Evolutionary conservation across 2,329 filamentous ascomycete genomes (phyloP).

Genomic region (Fusarium redolens): DNA sequence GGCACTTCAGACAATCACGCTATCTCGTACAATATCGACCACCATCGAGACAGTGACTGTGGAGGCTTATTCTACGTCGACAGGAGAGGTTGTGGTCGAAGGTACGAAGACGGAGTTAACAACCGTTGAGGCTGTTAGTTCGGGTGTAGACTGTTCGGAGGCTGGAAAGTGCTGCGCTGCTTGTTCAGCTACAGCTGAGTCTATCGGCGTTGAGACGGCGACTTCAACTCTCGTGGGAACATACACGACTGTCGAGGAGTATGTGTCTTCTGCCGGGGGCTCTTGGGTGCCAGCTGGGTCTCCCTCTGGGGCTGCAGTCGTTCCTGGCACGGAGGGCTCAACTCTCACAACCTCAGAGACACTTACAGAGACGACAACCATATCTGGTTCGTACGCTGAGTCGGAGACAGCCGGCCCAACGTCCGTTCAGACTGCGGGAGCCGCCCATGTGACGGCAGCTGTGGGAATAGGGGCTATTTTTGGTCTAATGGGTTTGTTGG

Average conservation of each 20-base stretch:
- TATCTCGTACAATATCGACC: conserved; percentile 35
- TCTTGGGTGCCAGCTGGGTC: conserved; percentile 14
- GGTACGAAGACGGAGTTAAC: conserved; percentile 38
- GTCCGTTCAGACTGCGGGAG: conserved; percentile 40
- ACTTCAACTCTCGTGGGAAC: conserved; percentile 11
- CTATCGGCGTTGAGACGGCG: background rate
- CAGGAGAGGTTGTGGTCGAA: conserved; percentile 31
- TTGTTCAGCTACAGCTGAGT: conserved; percentile 19
- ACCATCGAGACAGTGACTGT: conserved; percentile 40
- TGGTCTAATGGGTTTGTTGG: conserved; percentile 41
- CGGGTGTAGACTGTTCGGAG: conserved; percentile 27
- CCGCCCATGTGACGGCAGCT: conserved; percentile 33
- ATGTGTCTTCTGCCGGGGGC: conserved; percentile 30
- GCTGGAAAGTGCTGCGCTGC: conserved; percentile 30
- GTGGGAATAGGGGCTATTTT: conserved; percentile 41
- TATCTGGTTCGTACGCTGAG: conserved; percentile 5
- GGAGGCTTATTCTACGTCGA: conserved; percentile 45
- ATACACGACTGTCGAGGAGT: conserved; percentile 15
- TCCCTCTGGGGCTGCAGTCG: background rate
- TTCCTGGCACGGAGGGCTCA: conserved; percentile 1
- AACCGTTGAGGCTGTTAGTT: conserved; percentile 35
- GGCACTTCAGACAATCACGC: conserved; percentile 21
- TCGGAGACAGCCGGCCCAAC: conserved; percentile 20
- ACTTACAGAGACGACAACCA: background rate
- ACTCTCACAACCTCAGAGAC: conserved; percentile 1